Base-by-base conservation (phyloP, 2,329 filamentous ascomycete species). In the Endocalyx cinctus region DNA sequence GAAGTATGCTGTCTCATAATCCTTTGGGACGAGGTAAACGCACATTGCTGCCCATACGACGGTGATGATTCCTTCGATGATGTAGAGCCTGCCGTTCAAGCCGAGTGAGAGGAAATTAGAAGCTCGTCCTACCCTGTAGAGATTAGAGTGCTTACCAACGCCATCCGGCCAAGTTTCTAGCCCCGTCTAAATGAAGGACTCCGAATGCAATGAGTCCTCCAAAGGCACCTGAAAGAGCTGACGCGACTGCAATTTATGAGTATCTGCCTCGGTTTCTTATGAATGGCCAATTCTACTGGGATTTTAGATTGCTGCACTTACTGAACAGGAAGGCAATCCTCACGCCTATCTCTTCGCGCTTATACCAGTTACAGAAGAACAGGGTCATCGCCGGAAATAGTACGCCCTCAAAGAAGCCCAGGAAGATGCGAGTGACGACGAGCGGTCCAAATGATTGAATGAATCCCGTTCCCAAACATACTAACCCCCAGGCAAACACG, bases 311-410 rank as follows among this genome's bases (percentile, higher is more conserved):
- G n/a, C n/a, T n/a, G n/a, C n/a, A n/a, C 43, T 29, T 25, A 40
- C 43, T 39, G 20, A 55, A 54, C 8, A 58, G 27, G n/a, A 54
- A 48, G 1, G 48, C 45, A 4, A 54, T 41, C 1, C 54, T 45
- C 1, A 51, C 36, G 1, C 44, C 51, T 8, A 58, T 18, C n/a
- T 58, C 53, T 15, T 55, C 51, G 2, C 47, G 46, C 5, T 53
- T 57, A 38, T 56, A 57, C 45, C 54, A 57, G 10, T 50, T 52
- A 10, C 48, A 52, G 1, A 57, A 29, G 14, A 52, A 48, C 12
- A 54, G 44, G 0, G 50, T 45, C 17, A 54, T 42, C 4, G 48
- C 44, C 4, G 54, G 52, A n/a, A 55, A 57, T 19, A 55, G 43
- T 15, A 50, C 52, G 4, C 52, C 54, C 30, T 57, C 54, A 8